phyloP scores from a whole-genome alignment of 2,329 filamentous ascomycete genomes.

The Tolypocladium pustulatum region DNA sequence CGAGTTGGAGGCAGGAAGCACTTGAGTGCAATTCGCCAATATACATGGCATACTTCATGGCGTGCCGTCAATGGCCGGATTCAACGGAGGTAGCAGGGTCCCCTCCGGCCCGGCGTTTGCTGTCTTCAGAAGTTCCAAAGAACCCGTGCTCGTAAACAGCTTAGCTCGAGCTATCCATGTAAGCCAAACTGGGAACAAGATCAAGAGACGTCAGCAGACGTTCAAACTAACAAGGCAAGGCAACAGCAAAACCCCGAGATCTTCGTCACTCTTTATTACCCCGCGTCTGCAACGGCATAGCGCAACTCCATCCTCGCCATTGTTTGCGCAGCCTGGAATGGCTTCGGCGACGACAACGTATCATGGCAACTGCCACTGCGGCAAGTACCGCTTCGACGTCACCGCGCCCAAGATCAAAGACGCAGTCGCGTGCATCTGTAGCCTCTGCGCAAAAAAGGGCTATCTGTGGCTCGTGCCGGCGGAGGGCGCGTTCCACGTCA shows the following conservation, averaged over 20 bases:
- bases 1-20: not conserved
- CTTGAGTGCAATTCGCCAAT: not conserved
- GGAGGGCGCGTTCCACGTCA: conserved; percentile 2
- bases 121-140: not conserved
- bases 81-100: not conserved
- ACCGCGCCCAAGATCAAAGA: conserved; percentile 1
- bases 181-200: not conserved
- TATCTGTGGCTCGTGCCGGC: conserved; percentile 13
- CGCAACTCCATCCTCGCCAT: not conserved
- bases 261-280: not conserved
- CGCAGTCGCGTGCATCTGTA: conserved; percentile 11
- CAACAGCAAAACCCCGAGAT: not conserved
- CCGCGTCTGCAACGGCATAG: not conserved
- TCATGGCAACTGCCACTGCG: conserved; percentile 19
- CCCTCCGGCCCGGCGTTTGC: not conserved
- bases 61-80: not conserved
- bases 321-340: not conserved
- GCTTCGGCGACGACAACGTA: not conserved
- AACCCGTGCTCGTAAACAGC: not conserved
- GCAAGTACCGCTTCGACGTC: conserved; percentile 14
- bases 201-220: not conserved
- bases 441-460: conserved; percentile 16
- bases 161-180: not conserved
- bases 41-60: not conserved
- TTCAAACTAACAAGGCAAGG: not conserved